phyloP scores from a whole-genome alignment of 2,329 filamentous ascomycete species.

The Calonectria ilicicola region DNA sequence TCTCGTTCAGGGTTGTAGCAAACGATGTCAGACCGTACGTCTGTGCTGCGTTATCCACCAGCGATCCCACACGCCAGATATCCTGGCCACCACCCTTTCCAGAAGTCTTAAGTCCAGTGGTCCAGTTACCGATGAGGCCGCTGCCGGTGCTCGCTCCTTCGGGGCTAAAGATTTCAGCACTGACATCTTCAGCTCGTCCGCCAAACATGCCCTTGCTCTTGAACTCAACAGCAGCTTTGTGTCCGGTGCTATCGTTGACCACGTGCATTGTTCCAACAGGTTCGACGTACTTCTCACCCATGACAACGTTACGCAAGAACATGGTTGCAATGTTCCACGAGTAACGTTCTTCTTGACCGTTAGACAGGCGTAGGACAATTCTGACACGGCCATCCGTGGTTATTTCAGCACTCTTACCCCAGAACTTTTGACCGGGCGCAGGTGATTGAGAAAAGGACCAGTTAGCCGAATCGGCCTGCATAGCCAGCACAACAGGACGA shows the following conservation, averaged over 20 bases:
- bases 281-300: slow-evolving; percentile 98
- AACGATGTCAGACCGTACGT: slow-evolving; percentile 92
- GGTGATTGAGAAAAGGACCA: slow-evolving; percentile 93
- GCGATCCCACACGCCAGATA: slow-evolving; percentile 82
- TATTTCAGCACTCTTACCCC: slow-evolving; percentile 96
- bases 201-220: slow-evolving; percentile 98
- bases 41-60: slow-evolving; percentile 83
- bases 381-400: slow-evolving; percentile 91
- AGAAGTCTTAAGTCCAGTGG: slow-evolving; percentile 74
- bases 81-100: slow-evolving; percentile 72
- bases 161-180: slow-evolving; percentile 77
- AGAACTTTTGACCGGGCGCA: slow-evolving; percentile 94
- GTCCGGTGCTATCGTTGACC: slow-evolving; percentile 83
- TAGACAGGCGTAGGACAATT: slow-evolving; percentile 74
- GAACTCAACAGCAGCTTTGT: slow-evolving; percentile 89
- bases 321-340: slow-evolving; percentile 90
- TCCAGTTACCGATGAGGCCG: slow-evolving; percentile 88
- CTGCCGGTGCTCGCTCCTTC: slow-evolving; percentile 75
- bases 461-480: slow-evolving; percentile 86
- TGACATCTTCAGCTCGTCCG: slow-evolving; percentile 90
- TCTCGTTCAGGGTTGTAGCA: slow-evolving; percentile 87
- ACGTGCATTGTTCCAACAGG: slow-evolving; percentile 92
- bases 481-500: slow-evolving; percentile 90
- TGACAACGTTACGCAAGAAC: slow-evolving; percentile 95
- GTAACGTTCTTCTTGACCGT: slow-evolving; percentile 83